phyloP scores from a whole-genome alignment of 257 asterid genomes.

The Paraleonurus japonicus region DNA sequence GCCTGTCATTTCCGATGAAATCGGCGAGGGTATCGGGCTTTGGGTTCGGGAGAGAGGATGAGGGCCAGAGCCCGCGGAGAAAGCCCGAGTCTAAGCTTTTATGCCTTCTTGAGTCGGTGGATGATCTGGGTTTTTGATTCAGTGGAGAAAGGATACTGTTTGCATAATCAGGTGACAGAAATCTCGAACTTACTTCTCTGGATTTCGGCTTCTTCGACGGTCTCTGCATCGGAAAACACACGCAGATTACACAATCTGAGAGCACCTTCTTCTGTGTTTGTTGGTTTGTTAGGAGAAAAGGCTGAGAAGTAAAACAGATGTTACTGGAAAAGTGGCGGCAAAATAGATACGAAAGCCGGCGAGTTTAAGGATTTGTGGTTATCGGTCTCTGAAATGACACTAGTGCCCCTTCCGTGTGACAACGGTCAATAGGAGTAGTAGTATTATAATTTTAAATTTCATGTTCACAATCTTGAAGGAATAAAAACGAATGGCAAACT shows the following conservation, averaged over 20 bases:
- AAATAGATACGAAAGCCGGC: constrained; percentile 64
- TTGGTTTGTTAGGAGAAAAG: constrained; percentile 35
- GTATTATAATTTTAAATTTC: too few relatives aligned
- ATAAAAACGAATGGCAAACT: too few relatives aligned
- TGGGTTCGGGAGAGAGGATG: constrained; percentile 33
- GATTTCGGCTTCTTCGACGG: constrained; percentile 49
- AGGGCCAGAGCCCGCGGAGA: constrained; percentile 70
- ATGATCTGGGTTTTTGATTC: constrained; percentile 39
- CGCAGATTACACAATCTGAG: too few relatives aligned
- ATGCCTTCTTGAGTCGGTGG: constrained; percentile 36
- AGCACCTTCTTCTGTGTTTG: too few relatives aligned
- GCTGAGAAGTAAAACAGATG: constrained; percentile 43
- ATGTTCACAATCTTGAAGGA: too few relatives aligned
- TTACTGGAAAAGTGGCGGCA: constrained; percentile 72
- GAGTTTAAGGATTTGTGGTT: constrained; percentile 21
- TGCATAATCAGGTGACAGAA: constrained; percentile 50
- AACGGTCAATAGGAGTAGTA: neutral
- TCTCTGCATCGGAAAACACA: constrained; percentile 38
- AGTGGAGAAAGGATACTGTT: constrained; percentile 32
- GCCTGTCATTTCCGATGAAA: constrained; percentile 49
- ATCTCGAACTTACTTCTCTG: constrained; percentile 68
- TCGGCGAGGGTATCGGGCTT: constrained; percentile 42
- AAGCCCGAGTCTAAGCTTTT: constrained; percentile 50
- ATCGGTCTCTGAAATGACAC: neutral
- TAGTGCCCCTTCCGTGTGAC: neutral